Base-by-base conservation (phyloP, 306 rosid species). In the Boehmeria nivea region DNA sequence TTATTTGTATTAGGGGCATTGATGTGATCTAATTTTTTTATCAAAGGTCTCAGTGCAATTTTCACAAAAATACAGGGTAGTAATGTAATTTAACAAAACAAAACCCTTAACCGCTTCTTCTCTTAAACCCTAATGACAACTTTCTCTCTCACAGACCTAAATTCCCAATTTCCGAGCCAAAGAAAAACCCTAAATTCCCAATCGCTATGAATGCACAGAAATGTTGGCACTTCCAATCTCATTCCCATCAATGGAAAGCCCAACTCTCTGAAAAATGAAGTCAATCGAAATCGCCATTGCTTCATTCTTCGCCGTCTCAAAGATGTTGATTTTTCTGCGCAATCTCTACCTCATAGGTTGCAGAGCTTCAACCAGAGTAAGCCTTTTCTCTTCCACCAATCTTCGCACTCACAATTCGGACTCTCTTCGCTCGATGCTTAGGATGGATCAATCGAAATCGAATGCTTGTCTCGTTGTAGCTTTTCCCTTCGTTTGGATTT, bases 291-390 rank as follows among this genome's bases (percentile, higher is more conserved):
- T 6, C 36, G 3, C 26, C 54, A 49, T 24, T 34, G 6, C 27
- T 0, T 37, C 42, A 20, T 18, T 49, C 44, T 17, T 28, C 59
- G 12, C 67, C 66, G 12, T 53, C 39, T n/a, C 65, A 51, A 76
- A 60, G 57, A 86, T 86, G 94, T 57, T 83, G 66, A 60, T 73
- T 46, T 72, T 76, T 65, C 59, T 71, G 47, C 94, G 97, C 83
- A 76, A 63, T 61, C 57, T 87, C 57, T 61, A 78, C 59, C 72
- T 71, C 60, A 54, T 57, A 51, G 77, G 80, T 62, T 64, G 83
- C 72, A 81, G 74, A 72, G 76, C 78, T 57, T 69, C 86, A 21
- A 51, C 18, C 58, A 77, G 83, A 64, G 95, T 86, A 84, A 86
- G 89, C 84, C 72, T 58, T 25, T 72, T 69, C 31, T 49, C 74